A percentile compares a stretch with the other conserved stretches of the same genome.
These are phyloP conservation scores for Aspergillus carbonarius DNA, from an alignment of 2,329 filamentous ascomycete species.

Conservation along the genomic window DNA sequence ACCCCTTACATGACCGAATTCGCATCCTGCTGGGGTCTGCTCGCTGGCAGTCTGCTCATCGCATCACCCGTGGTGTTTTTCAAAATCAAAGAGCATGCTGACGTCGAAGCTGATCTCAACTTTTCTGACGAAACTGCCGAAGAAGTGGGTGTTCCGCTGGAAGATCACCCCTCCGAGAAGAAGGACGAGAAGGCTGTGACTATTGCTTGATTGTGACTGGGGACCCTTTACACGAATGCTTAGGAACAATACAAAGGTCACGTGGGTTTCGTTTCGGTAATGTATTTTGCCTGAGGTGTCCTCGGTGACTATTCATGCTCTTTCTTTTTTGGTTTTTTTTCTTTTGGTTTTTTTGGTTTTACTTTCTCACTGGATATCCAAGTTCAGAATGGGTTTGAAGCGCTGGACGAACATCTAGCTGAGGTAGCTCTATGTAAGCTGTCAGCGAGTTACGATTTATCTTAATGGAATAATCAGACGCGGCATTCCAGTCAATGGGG, in stretches of 20 bases:
- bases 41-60: conserved; percentile 70
- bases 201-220: not conserved
- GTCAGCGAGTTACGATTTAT: not conserved
- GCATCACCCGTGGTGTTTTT: conserved; percentile 76
- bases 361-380: not conserved
- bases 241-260: not conserved
- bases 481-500: not conserved
- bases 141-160: conserved; percentile 56
- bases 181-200: conserved; percentile 12
- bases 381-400: not conserved
- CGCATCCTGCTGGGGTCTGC: conserved; percentile 71
- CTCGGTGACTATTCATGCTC: not conserved
- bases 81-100: conserved; percentile 79
- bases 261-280: not conserved
- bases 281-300: not conserved
- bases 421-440: not conserved
- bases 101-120: conserved; percentile 76
- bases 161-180: conserved; percentile 22
- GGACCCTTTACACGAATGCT: not conserved
- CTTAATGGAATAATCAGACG: not conserved
- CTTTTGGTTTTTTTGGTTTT: not conserved
- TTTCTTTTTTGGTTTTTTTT: not conserved
- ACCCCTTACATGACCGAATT: conserved; percentile 71
- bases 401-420: not conserved
- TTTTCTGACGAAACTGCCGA: conserved; percentile 79